Base-by-base conservation (phyloP, 1,284 basidiomycete species). In the Sphaerobolus stellatus region DNA sequence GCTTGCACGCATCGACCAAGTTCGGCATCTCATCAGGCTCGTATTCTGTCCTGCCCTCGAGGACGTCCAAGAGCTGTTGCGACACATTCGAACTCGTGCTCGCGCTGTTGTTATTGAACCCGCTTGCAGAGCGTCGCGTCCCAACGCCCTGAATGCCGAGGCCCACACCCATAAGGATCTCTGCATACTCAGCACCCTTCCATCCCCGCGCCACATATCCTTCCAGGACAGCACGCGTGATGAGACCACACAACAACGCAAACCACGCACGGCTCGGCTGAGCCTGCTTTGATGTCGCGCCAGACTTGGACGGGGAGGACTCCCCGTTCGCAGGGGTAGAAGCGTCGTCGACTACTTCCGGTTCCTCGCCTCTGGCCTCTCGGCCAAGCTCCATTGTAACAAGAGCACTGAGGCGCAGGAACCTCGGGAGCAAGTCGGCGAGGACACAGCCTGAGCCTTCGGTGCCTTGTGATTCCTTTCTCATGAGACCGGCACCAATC, bases 181-280 rank as follows among this genome's bases (percentile, higher is more conserved):
- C 84, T n/a, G 84, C 78, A 3, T 83, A 82, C 44, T 83, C 78
- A 1, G 80, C 73, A 0, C 90, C 87, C 31, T 78, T 79, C 91
- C 91, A 93, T 1, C 86, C 85, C 11, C 82, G 84, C 5, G 83
- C 84, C 43, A 92, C 73, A 64, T 92, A 93, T 0, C 90, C 91
- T 64, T 93, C 90, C 49, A 93, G 70, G 25, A 83, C 86, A 0
- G 89, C 88, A 24, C 90, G 81, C 3, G 89, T 90, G 24, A 92
- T 73, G 24, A 93, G 71, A 1, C 87, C 84, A 0, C 81, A 82
- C 8, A 92, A 75, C 7, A 93, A 75, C 67, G 86, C 78, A 68
- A 91, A 93, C 91, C 91, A 93, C 58, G 84, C 82, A 29, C 79
- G 71, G 29, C 88, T 85, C 1, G 89, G 89, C 2, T 77, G 75